Percentiles rank a stretch among this genome's conserved stretches.
Conservation (phyloP, 2,329 filamentous ascomycete genomes). For the Talaromyces sp. region DNA sequence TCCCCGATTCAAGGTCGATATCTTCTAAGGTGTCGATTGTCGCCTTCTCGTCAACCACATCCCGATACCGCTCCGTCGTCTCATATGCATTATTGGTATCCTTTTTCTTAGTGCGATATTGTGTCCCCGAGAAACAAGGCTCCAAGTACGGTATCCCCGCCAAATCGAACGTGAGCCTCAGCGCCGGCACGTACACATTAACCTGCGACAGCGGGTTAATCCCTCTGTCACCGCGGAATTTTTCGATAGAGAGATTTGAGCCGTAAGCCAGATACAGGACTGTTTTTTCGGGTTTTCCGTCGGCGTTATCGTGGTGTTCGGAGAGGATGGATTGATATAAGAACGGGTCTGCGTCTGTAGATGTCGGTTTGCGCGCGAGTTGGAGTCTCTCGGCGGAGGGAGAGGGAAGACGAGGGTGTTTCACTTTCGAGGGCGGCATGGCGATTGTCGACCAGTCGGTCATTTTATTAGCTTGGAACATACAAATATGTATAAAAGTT, state of each 20-base stretch:
- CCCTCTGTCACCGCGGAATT: conserved; percentile 72
- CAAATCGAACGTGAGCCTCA: conserved; percentile 79
- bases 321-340: conserved; percentile 2
- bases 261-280: conserved; percentile 85
- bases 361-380: background rate
- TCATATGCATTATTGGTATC: background rate
- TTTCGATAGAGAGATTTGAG: conserved; percentile 78
- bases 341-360: conserved; percentile 7
- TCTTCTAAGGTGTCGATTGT: background rate
- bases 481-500: background rate
- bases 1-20: conserved; percentile 15
- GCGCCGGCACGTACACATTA: conserved; percentile 75
- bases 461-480: background rate
- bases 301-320: background rate
- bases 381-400: conserved; percentile 7
- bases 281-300: conserved; percentile 39
- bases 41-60: background rate
- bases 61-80: background rate
- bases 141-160: conserved; percentile 82
- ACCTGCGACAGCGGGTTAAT: conserved; percentile 77
- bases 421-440: background rate
- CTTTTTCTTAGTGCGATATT: conserved; percentile 43
- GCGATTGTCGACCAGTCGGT: background rate
- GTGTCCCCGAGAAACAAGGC: conserved; percentile 87
- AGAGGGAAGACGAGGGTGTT: conserved; percentile 3